These are phyloP conservation scores for Quillaja saponaria DNA, from an alignment of 306 rosid genomes.

Conservation along the genomic window DNA sequence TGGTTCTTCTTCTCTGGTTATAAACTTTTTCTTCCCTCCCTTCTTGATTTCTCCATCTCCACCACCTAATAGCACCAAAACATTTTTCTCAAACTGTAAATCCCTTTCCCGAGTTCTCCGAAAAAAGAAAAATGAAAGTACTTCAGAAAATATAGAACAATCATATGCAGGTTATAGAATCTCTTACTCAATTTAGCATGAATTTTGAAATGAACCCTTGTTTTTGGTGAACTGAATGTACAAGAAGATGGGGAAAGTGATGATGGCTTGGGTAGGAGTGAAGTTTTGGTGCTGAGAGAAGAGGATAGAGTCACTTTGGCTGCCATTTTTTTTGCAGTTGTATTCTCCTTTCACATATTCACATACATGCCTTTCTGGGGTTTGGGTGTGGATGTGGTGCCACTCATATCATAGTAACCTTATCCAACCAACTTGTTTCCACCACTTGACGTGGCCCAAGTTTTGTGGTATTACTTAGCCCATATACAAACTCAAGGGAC, in stretches of 20 bases:
- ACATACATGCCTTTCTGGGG: slow-evolving; percentile 9
- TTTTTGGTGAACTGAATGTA: slow-evolving; percentile 36
- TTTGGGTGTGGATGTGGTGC: slow-evolving; percentile 43
- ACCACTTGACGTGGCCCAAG: not conserved
- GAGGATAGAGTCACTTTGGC: slow-evolving; percentile 54
- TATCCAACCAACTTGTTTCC: slow-evolving; percentile 25
- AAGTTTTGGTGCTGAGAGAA: slow-evolving; percentile 47
- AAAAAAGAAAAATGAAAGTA: not conserved
- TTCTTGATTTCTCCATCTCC: slow-evolving; percentile 64
- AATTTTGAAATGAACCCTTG: slow-evolving; percentile 45
- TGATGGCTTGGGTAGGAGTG: slow-evolving; percentile 42
- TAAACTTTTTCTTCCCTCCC: slow-evolving; percentile 77
- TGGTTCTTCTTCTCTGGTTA: slow-evolving; percentile 93
- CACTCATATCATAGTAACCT: slow-evolving; percentile 27
- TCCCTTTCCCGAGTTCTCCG: too few species aligned
- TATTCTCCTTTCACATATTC: slow-evolving; percentile 33
- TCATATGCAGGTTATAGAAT: not conserved
- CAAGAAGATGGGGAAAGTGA: slow-evolving; percentile 27
- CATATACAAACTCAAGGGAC: too few species aligned
- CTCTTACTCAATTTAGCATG: slow-evolving; percentile 66
- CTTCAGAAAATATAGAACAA: not conserved
- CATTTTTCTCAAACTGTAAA: slow-evolving; percentile 7
- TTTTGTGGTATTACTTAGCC: too few species aligned
- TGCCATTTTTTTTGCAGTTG: slow-evolving; percentile 53
- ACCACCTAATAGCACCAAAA: slow-evolving; percentile 55